Percentiles rank a stretch among this genome's conserved stretches.
Evolutionary conservation across 1,284 basidiomycete species (phyloP).

Genomic region (Trametes versicolor): DNA sequence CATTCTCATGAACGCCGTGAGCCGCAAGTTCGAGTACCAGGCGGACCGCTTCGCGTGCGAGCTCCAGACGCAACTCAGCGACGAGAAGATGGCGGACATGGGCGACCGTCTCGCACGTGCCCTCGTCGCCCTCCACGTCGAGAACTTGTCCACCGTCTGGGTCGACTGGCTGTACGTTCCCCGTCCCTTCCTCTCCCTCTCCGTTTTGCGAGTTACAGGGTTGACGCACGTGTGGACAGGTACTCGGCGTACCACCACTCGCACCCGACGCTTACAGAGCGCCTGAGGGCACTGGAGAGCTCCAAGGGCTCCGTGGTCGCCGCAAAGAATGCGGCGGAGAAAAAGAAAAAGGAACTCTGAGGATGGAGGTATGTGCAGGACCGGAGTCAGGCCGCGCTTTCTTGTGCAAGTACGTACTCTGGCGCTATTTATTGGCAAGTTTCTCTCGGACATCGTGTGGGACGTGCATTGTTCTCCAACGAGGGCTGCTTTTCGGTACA

Average conservation of each 20-base stretch:
- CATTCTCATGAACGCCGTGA: slow-evolving; percentile 83
- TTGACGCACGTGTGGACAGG: slow-evolving; percentile 46
- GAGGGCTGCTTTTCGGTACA: too few relatives aligned
- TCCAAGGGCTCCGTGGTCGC: slow-evolving; percentile 44
- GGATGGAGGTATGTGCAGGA: neutral
- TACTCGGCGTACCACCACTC: slow-evolving; percentile 95
- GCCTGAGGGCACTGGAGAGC: slow-evolving; percentile 81
- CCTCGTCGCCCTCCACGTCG: slow-evolving; percentile 85
- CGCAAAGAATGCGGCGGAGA: slow-evolving; percentile 40
- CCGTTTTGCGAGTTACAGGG: neutral
- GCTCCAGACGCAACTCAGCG: slow-evolving; percentile 60
- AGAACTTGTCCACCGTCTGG: slow-evolving; percentile 92
- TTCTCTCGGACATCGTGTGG: neutral
- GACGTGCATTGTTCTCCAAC: neutral
- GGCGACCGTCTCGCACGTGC: slow-evolving; percentile 84
- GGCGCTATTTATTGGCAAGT: neutral
- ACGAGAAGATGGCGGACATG: slow-evolving; percentile 71
- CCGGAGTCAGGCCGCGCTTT: neutral
- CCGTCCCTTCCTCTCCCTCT: slow-evolving; percentile 12
- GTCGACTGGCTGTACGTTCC: slow-evolving; percentile 84
- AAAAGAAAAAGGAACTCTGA: slow-evolving; percentile 46
- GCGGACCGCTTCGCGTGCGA: slow-evolving; percentile 87
- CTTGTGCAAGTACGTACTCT: neutral
- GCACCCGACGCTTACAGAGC: slow-evolving; percentile 90
- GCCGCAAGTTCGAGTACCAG: slow-evolving; percentile 89